Conservation (phyloP, 2,329 filamentous ascomycete genomes). For the Microsporum ferrugineum region DNA sequence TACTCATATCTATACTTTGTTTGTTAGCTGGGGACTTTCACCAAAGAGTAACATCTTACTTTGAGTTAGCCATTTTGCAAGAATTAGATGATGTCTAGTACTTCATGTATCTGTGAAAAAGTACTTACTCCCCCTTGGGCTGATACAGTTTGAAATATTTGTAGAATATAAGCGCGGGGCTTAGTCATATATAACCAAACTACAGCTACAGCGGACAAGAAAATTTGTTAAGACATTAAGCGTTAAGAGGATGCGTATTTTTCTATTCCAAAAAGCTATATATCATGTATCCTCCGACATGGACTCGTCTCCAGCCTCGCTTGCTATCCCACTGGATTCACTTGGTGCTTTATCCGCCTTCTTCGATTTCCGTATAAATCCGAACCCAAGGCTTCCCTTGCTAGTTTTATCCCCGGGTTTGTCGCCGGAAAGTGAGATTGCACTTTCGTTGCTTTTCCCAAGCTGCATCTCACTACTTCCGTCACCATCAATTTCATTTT, state of each 20-base stretch:
- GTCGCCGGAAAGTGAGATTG: conserved; percentile 24
- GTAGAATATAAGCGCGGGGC: background rate
- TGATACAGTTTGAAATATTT: too few relatives aligned
- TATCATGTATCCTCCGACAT: conserved; percentile 23
- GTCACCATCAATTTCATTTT: conserved; percentile 37
- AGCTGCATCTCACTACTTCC: conserved; percentile 29
- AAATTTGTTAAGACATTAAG: background rate
- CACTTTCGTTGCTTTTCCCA: conserved; percentile 35
- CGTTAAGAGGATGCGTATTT: background rate
- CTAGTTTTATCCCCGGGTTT: conserved; percentile 34
- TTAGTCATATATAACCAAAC: background rate
- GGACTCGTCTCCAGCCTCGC: conserved; percentile 35
- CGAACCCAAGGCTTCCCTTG: conserved; percentile 36
- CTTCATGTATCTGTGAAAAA: background rate
- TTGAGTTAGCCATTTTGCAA: conserved; percentile 29
- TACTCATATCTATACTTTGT: conserved; percentile 65
- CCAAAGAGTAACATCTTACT: conserved; percentile 17
- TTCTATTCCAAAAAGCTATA: conserved; percentile 7
- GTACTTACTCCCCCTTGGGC: too few relatives aligned
- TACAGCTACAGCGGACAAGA: background rate
- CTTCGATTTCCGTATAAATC: conserved; percentile 38
- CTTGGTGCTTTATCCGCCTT: conserved; percentile 32
- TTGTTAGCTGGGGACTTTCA: background rate
- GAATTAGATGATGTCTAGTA: background rate
- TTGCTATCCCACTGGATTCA: conserved; percentile 31